Percentiles rank a stretch among this genome's conserved stretches.
Evolutionary conservation across 2,329 filamentous ascomycete genomes (phyloP).

Genomic region (Penicillium rolfsii): DNA sequence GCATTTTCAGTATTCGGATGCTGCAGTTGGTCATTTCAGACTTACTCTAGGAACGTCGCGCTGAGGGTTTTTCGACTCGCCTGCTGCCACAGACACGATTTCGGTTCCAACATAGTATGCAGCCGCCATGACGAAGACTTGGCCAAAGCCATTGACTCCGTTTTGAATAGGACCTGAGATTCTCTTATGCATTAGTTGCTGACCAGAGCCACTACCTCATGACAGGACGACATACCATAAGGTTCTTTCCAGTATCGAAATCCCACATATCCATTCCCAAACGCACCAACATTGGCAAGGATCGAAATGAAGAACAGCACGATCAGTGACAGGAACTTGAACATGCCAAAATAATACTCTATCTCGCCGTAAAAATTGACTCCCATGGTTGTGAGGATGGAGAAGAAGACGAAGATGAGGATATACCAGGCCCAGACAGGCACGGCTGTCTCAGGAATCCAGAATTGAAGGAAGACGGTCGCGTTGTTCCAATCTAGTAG

Average conservation of each 20-base stretch:
- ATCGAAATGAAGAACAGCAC: background rate
- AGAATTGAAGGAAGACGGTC: background rate
- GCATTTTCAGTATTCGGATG: background rate
- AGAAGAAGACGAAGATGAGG: background rate
- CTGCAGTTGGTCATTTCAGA: background rate
- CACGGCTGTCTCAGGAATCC: background rate
- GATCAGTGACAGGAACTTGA: background rate
- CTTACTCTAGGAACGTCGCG: background rate
- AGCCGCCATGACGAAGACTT: background rate
- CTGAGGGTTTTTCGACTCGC: background rate
- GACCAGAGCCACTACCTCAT: background rate
- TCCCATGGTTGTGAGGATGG: background rate
- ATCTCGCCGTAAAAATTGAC: background rate
- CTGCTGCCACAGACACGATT: background rate
- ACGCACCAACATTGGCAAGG: background rate
- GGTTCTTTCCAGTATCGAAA: constrained; percentile 8
- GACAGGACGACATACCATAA: background rate
- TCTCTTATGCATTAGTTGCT: background rate
- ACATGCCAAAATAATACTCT: background rate
- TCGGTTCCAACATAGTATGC: background rate
- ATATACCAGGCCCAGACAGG: background rate
- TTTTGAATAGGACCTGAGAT: background rate
- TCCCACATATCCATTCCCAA: background rate
- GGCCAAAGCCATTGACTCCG: background rate
- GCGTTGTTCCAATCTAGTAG: background rate